Base-by-base conservation (phyloP, 306 rosid species). In the Lotus japonicus region DNA sequence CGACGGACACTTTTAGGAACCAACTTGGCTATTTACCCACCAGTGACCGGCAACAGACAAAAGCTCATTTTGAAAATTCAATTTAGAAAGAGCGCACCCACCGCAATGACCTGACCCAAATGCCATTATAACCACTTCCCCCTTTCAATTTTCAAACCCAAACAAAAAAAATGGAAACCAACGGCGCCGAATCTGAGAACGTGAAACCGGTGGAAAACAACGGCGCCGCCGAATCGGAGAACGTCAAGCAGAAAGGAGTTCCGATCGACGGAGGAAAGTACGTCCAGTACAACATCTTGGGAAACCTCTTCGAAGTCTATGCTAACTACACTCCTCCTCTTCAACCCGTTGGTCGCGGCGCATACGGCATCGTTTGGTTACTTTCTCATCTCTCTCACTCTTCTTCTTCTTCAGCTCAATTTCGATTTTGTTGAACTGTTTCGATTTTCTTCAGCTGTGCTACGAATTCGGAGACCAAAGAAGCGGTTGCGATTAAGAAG, bases 361-460 rank as follows among this genome's bases (percentile, higher is more conserved):
- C 98, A 4, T 90, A 90, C 78, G 98, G 96, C 81, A 82, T 90
- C 86, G 97, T 94, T 66, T 94, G 98, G 98, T 94, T 61, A 12
- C 8, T 31, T n/a, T 13, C 55, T 51, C 49, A 4, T 4, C 3
- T 31, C 10, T 13, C 11, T 2, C 36, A 0, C 36, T 23, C 39
- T 7, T 4, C 2, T 35, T 6, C 11, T 10, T 14, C 50, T 2
- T 46, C 45, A 58, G 45, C 23, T 61, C 38, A 44, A 45, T 64
- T 64, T 64, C 26, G 12, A 43, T 11, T 31, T 12, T 6, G 16
- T 58, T 17, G 0, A 19, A 11, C 2, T 15, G 7, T 18, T 4
- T 68, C 2, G 3, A 39, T 0, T 17, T 18, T 35, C 33, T 5
- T 17, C 31, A 75, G 80, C 23, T 75, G 84, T n/a, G 80, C 75